Evolutionary conservation across 805 yeast genomes (phyloP), one percentile per base, ranked within the genome.

Genomic region (Tetrapisispora namnaoensis): DNA sequence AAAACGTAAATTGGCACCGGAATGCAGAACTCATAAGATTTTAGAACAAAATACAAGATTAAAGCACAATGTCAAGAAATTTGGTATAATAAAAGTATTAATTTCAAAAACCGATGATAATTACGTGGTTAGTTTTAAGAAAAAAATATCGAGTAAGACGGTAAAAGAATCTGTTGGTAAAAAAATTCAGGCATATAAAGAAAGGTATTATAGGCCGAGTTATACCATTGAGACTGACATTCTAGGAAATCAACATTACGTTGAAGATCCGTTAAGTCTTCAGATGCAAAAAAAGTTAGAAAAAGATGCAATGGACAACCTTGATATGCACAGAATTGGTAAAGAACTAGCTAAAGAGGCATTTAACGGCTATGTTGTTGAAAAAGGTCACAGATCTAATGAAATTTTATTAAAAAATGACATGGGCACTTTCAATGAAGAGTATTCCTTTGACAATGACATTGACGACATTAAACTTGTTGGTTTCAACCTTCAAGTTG

Each of bases 231-330:
- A 57, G 1, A 50, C 50, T 9, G 66, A 62, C 43, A 39, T 55
- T 11, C 59, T 56, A 42, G 68, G 67, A 32, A 66, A 61, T 39
- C 62, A 61, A 24, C 65, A 56, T 44, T 65, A 61, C 27, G 60
- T 62, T 32, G 61, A 59, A 45, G 66, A 62, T 22, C 55, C 53
- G 32, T 3, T 24, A 8, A 21, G 20, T n/a, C 9, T 18, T 6
- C 48, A 50, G 4, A 58, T 56, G 30, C 58, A 54, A 14, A 57
- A 55, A 11, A 51, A 51, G 16, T 46, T 57, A 27, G 42, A 53
- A 39, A 45, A 54, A 28, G 52, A 53, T 18, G 62, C 59, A 2
- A 35, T 61, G 37, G 42, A 54, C 4, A 43, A 52, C n/a, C 42
- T 63, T 8, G 62, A 64, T 39, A 30, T 55, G 45, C 46, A 49